Percentiles rank a stretch among this genome's conserved stretches.
phyloP scores from a whole-genome alignment of 257 asterid genomes.

The Osmanthus fragrans region DNA sequence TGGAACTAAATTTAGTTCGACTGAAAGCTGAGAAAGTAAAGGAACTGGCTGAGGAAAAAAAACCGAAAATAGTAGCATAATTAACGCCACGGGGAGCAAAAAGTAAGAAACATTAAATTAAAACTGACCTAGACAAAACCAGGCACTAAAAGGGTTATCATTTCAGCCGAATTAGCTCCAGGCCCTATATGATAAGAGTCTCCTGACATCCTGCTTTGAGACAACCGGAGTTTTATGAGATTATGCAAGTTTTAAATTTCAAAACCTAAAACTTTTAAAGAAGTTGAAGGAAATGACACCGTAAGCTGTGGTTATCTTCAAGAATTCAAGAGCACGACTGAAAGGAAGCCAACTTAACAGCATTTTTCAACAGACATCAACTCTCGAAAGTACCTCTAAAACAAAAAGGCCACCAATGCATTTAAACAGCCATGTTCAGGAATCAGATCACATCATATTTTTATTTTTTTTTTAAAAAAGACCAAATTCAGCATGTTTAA shows the following conservation, averaged over 20 bases:
- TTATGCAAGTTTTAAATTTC: constrained; percentile 45
- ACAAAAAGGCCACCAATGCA: constrained; percentile 32
- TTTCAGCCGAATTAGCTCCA: constrained; percentile 86
- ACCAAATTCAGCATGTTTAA: constrained; percentile 11
- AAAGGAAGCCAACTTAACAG: constrained; percentile 36
- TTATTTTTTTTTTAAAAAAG: no score
- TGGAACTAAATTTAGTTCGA: constrained; percentile 36
- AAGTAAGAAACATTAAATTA: constrained; percentile 60
- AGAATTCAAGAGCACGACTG: constrained; percentile 32
- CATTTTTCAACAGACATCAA: constrained; percentile 45
- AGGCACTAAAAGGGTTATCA: constrained; percentile 81
- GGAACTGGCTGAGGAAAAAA: constrained; percentile 36
- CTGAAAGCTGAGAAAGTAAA: constrained; percentile 44
- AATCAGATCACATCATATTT: constrained; percentile 28
- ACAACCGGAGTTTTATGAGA: constrained; percentile 80
- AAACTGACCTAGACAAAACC: constrained; percentile 92
- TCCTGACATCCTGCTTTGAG: constrained; percentile 93
- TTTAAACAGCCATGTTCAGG: constrained; percentile 36
- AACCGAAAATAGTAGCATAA: constrained; percentile 39
- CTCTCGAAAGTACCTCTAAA: constrained; percentile 33
- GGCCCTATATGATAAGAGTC: constrained; percentile 80
- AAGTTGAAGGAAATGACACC: constrained; percentile 50
- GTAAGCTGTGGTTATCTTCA: constrained; percentile 51
- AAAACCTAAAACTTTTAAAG: constrained; percentile 36
- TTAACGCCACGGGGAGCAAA: constrained; percentile 49